Evolutionary conservation across 495 filamentous ascomycete species (phyloP).

Genomic region (Friedmanniomyces endolithicus): DNA sequence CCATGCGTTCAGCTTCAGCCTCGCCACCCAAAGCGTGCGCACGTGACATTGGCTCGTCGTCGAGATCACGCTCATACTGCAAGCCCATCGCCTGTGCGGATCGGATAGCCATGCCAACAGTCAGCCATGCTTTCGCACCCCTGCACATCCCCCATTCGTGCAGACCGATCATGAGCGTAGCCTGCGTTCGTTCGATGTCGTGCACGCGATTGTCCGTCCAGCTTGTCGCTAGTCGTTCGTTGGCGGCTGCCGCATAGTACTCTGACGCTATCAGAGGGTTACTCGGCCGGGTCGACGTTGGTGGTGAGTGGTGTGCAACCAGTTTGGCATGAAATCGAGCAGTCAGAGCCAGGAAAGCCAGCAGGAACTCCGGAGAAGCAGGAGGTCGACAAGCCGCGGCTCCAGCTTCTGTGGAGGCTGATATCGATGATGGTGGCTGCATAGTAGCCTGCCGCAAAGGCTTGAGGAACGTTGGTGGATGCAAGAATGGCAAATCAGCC

Average conservation of each 20-base stretch:
- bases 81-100: conserved; percentile 58
- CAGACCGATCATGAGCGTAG: conserved; percentile 67
- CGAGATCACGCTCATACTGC: conserved; percentile 48
- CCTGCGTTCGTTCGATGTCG: conserved; percentile 60
- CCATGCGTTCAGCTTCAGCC: conserved; percentile 36
- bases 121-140: conserved; percentile 56
- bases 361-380: conserved; percentile 49
- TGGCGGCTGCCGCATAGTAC: conserved; percentile 60
- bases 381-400: conserved; percentile 30
- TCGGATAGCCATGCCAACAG: conserved; percentile 66
- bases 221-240: conserved; percentile 37
- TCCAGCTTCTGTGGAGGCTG: conserved; percentile 22
- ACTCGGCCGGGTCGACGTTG: conserved; percentile 35
- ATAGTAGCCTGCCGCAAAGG: conserved; percentile 41
- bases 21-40: conserved; percentile 35
- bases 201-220: conserved; percentile 36
- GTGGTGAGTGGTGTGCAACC: conserved; percentile 49
- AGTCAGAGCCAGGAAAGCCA: conserved; percentile 68
- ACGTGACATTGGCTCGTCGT: conserved; percentile 34
- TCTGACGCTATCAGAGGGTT: conserved; percentile 62
- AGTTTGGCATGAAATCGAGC: conserved; percentile 63
- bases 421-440: conserved; percentile 22
- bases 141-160: conserved; percentile 77
- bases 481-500: conserved; percentile 70
- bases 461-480: conserved; percentile 57